Evolutionary conservation across 2,329 filamentous ascomycete genomes (phyloP), one percentile per base, ranked within the genome.

Genomic region (Macrophomina phaseolina): DNA sequence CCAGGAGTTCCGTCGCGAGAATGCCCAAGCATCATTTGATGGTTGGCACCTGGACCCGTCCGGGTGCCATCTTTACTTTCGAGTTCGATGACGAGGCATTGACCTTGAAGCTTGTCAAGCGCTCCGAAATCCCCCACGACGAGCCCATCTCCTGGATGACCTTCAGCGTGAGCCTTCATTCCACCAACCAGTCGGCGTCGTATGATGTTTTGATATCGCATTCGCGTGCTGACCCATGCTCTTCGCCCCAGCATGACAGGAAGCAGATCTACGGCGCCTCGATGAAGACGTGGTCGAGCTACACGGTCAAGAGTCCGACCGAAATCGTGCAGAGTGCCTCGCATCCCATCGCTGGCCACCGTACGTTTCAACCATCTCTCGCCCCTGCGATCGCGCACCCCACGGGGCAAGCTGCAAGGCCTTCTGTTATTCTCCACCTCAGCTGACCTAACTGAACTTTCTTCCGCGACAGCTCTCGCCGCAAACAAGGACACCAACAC

Each of bases 61-160:
- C 93, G 65, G 93, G 92, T 55, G 91, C 92, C 77, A 95, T 97
- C 74, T 95, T 95, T 80, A 96, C 92, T 0, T 90, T 97, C 68
- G 87, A 90, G 68, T 97, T 97, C 76, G 91, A 97, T 80, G 92
- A 94, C 72, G 91, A 94, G 79, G 88, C 87, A 46, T 82, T 93
- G 70, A 90, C 89, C 6, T 81, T 96, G 68, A 86, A 90, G 71
- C 80, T 95, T 74, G 81, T 96, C 75, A 93, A 94, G 82, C 89
- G 90, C 72, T 95, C 92, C 1, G 87, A 89, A 67, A 95, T 96
- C 66, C 90, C 92, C 4, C 80, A 91, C 63, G 91, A 94, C 70
- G 92, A 97, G 80, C 91, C 93, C 7, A 95, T 97, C 71, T 96
- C 92, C 68, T 97, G 93, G 93, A 94, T 97, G 91, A 90, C 92